Evolutionary conservation across 2,329 filamentous ascomycete genomes (phyloP), one percentile per base, ranked within the genome.

Genomic region (Cladophialophora bantiana): DNA sequence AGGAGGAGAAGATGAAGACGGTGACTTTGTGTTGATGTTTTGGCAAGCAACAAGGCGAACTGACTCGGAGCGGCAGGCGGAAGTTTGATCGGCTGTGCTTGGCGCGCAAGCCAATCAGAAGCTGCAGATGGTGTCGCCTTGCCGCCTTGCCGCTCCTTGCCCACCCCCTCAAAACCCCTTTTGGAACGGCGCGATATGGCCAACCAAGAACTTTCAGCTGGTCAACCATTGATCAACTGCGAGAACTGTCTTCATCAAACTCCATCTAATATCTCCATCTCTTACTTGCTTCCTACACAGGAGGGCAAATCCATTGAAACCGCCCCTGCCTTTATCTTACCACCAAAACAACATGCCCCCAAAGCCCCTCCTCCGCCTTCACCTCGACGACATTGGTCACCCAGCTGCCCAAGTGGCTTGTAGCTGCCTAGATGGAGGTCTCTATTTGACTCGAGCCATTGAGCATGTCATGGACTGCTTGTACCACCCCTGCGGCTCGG

Each of bases 401-500:
- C 78, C 85, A 0, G 92, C 90, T 64, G 80, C 89, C 4, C 76
- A 81, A 36, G 80, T 87, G 68, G 96, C 97, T 78, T 86, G 96
- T 66, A 78, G 80, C 59, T 81, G 88, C 45, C 80, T 93, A 69
- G 85, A 91, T 75, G 84, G 89, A 62, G 80, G 87, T 42, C 79
- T 83, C 18, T 85, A 89, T 59, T 81, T 97, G 52, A 79, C 86
- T 60, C 78, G 81, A 12, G 88, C 90, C 65, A 85, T 94, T 36
- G 77, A 84, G 58, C 85, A 86, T 69, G 92, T 97, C 15, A 85
- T 95, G 57, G 81, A 82, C 35, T 85, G 88, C 32, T 88, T 98
- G 35, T 98, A 97, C 76, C 81, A 78, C 5, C 70, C 75, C 32
- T 74, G 65, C 53, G 75, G 40, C 73, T 73, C 12, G 70, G 71